Conservation (phyloP, 73 alveolate species). For the Halteria grandinella region DNA sequence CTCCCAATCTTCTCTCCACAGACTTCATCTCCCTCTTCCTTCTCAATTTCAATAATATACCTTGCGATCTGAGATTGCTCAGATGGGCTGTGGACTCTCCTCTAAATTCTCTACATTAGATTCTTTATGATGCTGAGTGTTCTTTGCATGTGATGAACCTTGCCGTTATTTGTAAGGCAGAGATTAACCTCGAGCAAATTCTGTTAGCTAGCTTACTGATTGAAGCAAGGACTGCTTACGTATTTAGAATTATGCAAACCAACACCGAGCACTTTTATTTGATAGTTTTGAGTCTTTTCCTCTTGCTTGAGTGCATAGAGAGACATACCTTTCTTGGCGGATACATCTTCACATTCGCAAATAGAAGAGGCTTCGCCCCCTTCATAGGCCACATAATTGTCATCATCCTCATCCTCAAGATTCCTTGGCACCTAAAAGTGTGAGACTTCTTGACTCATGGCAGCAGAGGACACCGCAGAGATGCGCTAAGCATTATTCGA, state of each 20-base stretch:
- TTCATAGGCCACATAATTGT: background rate
- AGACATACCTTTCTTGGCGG: conserved; percentile 20
- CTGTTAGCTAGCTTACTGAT: conserved; percentile 26
- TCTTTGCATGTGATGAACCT: conserved; percentile 17
- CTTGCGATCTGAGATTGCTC: conserved; percentile 29
- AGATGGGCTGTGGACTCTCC: conserved; percentile 5
- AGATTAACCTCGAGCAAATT: conserved; percentile 16
- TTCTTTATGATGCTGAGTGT: conserved; percentile 6
- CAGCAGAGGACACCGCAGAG: background rate
- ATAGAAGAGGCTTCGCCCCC: background rate
- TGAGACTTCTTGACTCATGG: background rate
- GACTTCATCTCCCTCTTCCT: conserved; percentile 34
- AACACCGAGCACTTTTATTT: no score
- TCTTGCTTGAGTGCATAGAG: no score
- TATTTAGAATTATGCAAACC: no score
- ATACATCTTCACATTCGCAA: background rate
- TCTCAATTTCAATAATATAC: conserved; percentile 21
- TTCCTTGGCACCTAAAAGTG: conserved; percentile 1
- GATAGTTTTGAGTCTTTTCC: no score
- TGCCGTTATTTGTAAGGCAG: conserved; percentile 27
- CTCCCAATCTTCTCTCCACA: background rate
- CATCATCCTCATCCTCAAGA: background rate
- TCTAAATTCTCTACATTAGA: conserved; percentile 23
- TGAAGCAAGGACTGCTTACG: no score
- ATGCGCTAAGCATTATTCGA: background rate